A percentile compares a stretch with the other conserved stretches of the same genome.
These are phyloP conservation scores for Nakazawaea wyomingensis DNA, from an alignment of 805 yeast species.

Conservation along the genomic window DNA sequence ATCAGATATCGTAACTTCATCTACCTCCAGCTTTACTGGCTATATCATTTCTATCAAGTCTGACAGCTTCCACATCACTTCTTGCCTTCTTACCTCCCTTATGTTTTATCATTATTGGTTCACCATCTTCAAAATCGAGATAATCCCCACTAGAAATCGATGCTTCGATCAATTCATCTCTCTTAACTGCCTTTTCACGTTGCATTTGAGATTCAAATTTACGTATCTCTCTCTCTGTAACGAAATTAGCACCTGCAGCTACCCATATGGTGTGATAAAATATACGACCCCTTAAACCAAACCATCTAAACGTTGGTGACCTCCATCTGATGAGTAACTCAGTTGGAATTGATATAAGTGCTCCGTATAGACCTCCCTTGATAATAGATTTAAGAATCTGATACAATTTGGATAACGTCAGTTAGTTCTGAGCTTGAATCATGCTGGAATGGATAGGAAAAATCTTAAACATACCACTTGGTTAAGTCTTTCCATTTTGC, in stretches of 20 bases:
- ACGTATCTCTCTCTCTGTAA: conserved; percentile 30
- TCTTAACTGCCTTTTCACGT: conserved; percentile 26
- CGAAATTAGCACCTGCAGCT: conserved; percentile 30
- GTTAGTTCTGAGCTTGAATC: no score
- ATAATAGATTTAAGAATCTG: conserved; percentile 26
- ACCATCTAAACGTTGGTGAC: conserved; percentile 31
- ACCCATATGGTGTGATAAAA: conserved; percentile 33
- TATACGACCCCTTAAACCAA: conserved; percentile 30
- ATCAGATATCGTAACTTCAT: background rate
- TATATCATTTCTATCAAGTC: conserved; percentile 8
- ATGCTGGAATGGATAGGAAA: background rate
- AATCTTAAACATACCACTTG: conserved; percentile 9
- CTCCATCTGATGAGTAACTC: conserved; percentile 31
- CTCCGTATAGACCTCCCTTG: conserved; percentile 32
- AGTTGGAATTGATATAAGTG: conserved; percentile 31
- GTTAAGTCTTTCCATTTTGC: conserved; percentile 12
- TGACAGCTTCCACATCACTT: conserved; percentile 8
- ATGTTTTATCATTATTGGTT: conserved; percentile 6
- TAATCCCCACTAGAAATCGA: conserved; percentile 28
- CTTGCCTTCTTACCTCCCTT: conserved; percentile 11
- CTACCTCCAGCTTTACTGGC: conserved; percentile 2
- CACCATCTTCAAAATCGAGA: conserved; percentile 23
- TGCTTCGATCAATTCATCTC: conserved; percentile 27
- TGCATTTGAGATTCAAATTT: conserved; percentile 26
- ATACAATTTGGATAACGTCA: background rate